Evolutionary conservation across 345 rosid genomes (phyloP).

Genomic region (Odontarrhena argentea): DNA sequence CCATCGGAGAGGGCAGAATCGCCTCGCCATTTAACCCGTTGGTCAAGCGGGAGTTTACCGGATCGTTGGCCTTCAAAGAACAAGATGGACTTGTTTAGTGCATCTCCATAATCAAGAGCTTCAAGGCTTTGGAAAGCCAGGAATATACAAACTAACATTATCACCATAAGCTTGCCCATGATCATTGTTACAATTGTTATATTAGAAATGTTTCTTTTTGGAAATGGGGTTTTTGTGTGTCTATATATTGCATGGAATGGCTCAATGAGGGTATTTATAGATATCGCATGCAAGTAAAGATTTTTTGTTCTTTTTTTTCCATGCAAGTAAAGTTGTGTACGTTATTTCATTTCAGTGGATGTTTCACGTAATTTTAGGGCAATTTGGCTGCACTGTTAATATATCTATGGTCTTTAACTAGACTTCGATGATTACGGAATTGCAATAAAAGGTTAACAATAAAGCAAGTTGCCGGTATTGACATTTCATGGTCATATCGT

Average conservation of each 20-base stretch:
- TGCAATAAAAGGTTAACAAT: constrained; percentile 16
- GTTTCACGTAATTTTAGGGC: constrained; percentile 29
- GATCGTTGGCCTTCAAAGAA: constrained; percentile 90
- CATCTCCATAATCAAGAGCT: constrained; percentile 53
- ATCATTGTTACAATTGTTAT: neutral
- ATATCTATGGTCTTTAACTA: neutral
- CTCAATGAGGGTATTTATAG: constrained; percentile 33
- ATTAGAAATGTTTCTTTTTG: constrained; percentile 24
- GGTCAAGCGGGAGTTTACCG: constrained; percentile 60
- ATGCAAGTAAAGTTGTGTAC: constrained; percentile 39
- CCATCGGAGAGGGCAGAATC: constrained; percentile 79
- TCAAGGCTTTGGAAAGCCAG: constrained; percentile 32
- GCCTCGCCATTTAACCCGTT: constrained; percentile 68
- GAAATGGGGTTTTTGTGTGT: constrained; percentile 10
- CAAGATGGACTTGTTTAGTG: constrained; percentile 63
- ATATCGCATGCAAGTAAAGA: constrained; percentile 35
- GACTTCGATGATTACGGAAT: constrained; percentile 35
- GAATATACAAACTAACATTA: constrained; percentile 24
- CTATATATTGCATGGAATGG: constrained; percentile 28
- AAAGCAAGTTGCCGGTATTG: constrained; percentile 25
- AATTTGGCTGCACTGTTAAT: constrained; percentile 27
- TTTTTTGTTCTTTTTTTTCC: neutral
- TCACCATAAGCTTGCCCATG: constrained; percentile 39
- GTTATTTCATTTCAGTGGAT: constrained; percentile 20
- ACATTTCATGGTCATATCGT: constrained; percentile 17